A percentile compares a stretch with the other conserved stretches of the same genome.
Conservation (phyloP, 2,329 filamentous ascomycete genomes). For the Claviceps digitariae region DNA sequence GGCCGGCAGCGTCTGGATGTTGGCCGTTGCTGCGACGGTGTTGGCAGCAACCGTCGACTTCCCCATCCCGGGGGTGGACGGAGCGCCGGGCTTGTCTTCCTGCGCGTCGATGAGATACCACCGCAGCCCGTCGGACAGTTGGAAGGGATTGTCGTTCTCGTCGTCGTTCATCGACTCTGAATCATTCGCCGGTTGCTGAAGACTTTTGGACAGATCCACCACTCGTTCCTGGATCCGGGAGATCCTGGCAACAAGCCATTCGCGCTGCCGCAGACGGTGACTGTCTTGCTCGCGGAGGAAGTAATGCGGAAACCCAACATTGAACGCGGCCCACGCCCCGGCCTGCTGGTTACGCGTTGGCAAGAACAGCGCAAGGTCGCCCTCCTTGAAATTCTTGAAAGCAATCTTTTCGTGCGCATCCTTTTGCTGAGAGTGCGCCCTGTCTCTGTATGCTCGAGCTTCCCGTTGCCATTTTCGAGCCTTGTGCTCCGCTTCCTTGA, state of each 20-base stretch:
- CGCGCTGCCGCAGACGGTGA: constrained; percentile 64
- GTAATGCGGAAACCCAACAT: constrained; percentile 92
- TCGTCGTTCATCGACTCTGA: constrained; percentile 42
- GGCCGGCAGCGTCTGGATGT: constrained; percentile 39
- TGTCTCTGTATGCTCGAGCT: constrained; percentile 73
- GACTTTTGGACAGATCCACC: constrained; percentile 75
- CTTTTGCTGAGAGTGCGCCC: constrained; percentile 64
- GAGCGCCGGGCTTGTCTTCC: constrained; percentile 85
- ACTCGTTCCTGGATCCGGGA: constrained; percentile 82
- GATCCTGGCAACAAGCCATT: constrained; percentile 90
- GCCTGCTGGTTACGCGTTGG: constrained; percentile 90
- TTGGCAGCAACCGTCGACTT: constrained; percentile 86
- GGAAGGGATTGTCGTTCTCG: constrained; percentile 94
- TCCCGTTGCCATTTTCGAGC: constrained; percentile 91
- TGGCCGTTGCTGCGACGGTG: constrained; percentile 75
- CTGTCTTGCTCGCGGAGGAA: constrained; percentile 87
- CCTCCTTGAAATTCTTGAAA: constrained; percentile 90
- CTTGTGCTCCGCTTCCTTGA: constrained; percentile 87
- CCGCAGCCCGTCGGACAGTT: constrained; percentile 81
- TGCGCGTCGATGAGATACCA: constrained; percentile 94
- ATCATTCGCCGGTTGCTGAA: constrained; percentile 35
- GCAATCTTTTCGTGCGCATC: constrained; percentile 95
- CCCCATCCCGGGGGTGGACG: constrained; percentile 80
- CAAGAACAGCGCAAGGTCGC: constrained; percentile 84
- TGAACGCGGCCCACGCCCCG: constrained; percentile 95